Evolutionary conservation across 371 early-diverging fungal genomes (phyloP).

Genomic region (Apophysomyces elegans): DNA sequence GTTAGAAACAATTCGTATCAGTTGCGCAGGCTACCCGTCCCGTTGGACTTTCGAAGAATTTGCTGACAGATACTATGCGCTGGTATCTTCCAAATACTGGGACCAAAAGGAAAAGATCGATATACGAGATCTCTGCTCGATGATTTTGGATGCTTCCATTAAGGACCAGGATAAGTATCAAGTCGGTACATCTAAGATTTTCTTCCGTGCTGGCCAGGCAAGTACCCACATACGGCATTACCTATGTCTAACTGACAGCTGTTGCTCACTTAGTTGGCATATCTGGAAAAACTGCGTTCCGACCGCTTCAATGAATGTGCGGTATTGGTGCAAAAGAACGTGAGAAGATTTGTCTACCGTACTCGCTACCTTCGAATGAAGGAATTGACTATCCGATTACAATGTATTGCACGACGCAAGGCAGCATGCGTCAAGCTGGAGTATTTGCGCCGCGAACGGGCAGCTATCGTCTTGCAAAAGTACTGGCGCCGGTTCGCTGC

Average conservation of each 20-base stretch:
- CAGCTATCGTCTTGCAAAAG: conserved; percentile 80
- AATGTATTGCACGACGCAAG: conserved; percentile 67
- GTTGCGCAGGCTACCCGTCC: conserved; percentile 97
- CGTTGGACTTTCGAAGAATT: conserved; percentile 94
- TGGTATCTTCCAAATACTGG: conserved; percentile 79
- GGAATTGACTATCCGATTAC: conserved; percentile 62
- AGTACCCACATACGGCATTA: neutral
- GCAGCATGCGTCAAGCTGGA: conserved; percentile 62
- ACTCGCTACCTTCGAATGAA: conserved; percentile 70
- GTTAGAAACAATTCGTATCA: conserved; percentile 98
- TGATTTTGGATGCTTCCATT: conserved; percentile 75
- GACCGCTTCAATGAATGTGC: conserved; percentile 84
- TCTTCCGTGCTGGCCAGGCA: conserved; percentile 96
- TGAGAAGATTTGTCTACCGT: conserved; percentile 75
- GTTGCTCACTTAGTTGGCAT: conserved; percentile 65
- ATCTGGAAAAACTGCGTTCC: conserved; percentile 87
- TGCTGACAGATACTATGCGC: conserved; percentile 85
- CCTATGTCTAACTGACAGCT: neutral
- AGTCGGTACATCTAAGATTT: conserved; percentile 97
- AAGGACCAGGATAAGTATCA: conserved; percentile 88
- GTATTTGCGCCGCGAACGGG: conserved; percentile 63
- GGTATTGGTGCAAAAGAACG: conserved; percentile 87
- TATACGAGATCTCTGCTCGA: conserved; percentile 54
- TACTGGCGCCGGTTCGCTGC: conserved; percentile 71
- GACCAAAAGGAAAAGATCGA: conserved; percentile 47